These are phyloP conservation scores for Exserohilum turcica DNA, from an alignment of 2,329 filamentous ascomycete genomes.

Conservation along the genomic window DNA sequence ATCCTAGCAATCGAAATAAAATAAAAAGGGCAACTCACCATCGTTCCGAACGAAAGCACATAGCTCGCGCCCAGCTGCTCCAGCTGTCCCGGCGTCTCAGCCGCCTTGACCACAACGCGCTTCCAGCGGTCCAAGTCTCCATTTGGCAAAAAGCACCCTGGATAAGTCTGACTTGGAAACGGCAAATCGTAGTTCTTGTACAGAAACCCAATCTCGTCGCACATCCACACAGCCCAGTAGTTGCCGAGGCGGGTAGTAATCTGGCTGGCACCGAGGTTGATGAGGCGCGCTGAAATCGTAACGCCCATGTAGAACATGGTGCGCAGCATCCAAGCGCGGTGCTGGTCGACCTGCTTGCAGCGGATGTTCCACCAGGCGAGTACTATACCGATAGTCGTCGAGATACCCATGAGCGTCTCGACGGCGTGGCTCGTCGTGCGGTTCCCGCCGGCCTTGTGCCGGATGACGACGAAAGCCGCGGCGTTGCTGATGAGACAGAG, in stretches of 20 bases:
- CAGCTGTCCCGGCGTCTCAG: neutral
- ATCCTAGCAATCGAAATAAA: neutral
- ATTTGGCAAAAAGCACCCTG: neutral
- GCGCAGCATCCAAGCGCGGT: neutral
- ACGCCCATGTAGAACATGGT: constrained; percentile 1
- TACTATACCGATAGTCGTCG: neutral
- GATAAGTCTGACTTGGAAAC: neutral
- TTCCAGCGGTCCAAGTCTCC: neutral
- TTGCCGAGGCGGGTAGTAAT: neutral
- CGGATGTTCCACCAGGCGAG: neutral
- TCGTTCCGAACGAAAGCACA: neutral
- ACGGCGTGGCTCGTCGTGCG: neutral
- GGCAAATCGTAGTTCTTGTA: neutral
- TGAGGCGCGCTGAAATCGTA: neutral
- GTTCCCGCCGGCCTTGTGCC: neutral
- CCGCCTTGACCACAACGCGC: neutral
- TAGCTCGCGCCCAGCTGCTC: neutral
- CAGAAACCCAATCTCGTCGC: neutral
- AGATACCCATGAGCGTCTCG: neutral
- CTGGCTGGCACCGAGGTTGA: neutral
- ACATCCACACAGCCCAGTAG: neutral
- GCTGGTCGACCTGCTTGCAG: neutral
- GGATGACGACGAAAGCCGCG: neutral
- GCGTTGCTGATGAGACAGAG: neutral
- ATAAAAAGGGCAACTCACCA: no score